Base-by-base conservation (phyloP, 306 rosid genomes). In the Coriaria nepalensis region DNA sequence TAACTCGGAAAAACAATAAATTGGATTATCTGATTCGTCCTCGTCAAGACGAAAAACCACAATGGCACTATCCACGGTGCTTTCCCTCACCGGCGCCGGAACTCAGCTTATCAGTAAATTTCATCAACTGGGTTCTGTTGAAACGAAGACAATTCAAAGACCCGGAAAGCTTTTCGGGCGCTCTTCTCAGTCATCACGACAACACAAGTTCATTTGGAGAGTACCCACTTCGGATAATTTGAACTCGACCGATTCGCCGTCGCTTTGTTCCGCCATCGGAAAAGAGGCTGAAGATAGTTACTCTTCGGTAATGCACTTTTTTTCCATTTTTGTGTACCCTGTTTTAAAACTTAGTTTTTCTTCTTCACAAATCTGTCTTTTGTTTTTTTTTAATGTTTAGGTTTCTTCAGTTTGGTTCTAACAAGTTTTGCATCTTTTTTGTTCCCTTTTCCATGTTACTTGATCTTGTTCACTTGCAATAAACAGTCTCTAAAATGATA, bases 271-370 rank as follows among this genome's bases (percentile, higher is more conserved):
- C 40, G 90, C 97, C 52, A 47, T 58, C 11, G 79, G 82, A 10
- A 79, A 73, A 71, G 86, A 74, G 42, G 77, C 93, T 35, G 79
- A 74, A 39, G 87, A 78, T 39, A 68, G 75, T 52, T 76, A 60
- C 57, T 15, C 70, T 61, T 73, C 74, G 83, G 93, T 83, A 71
- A 5, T 32, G 0, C 10, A 5, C 8, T 35, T 55, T 52, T 0
- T 13, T 56, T 56, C 40, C 40, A n/a, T n/a, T n/a, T n/a, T n/a
- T n/a, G n/a, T n/a, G n/a, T n/a, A n/a, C n/a, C n/a, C n/a, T n/a
- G n/a, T n/a, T n/a, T n/a, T n/a, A n/a, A n/a, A n/a, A n/a, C n/a
- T n/a, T n/a, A n/a, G n/a, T n/a, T n/a, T n/a, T n/a, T n/a, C n/a
- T n/a, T n/a, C n/a, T n/a, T n/a, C n/a, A n/a, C n/a, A n/a, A n/a